Evolutionary conservation across 176 grass and related monocot genomes (phyloP).

Genomic region (Elaeis guineensis): DNA sequence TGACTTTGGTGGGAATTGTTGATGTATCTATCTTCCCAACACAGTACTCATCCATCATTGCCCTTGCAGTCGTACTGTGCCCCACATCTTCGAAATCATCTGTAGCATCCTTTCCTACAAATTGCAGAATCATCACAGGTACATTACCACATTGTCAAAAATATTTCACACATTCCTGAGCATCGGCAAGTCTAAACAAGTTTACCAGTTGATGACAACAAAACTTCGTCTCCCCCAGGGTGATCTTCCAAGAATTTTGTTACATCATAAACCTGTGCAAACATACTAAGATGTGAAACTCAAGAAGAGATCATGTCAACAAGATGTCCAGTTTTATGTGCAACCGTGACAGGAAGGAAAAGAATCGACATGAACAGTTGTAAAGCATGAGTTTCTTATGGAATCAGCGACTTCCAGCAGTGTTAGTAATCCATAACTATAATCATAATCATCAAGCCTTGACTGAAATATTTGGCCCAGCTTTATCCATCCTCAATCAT

Average conservation of each 20-base stretch:
- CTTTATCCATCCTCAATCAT: too few relatives aligned
- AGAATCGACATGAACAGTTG: too few relatives aligned
- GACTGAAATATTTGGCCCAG: too few relatives aligned
- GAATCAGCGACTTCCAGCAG: too few relatives aligned
- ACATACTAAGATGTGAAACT: neutral
- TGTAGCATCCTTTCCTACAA: constrained; percentile 69
- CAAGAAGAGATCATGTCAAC: neutral
- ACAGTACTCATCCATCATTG: constrained; percentile 63
- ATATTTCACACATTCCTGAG: neutral
- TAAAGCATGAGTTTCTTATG: too few relatives aligned
- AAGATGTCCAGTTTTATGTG: too few relatives aligned
- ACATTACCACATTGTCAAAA: neutral
- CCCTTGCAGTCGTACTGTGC: constrained; percentile 65
- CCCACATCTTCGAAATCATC: constrained; percentile 89
- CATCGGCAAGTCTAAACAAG: neutral
- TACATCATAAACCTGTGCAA: constrained; percentile 60
- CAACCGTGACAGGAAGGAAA: too few relatives aligned
- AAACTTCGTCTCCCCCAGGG: constrained; percentile 78
- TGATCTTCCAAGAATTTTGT: constrained; percentile 80
- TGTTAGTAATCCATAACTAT: too few relatives aligned
- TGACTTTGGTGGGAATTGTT: constrained; percentile 45
- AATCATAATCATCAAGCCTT: too few relatives aligned
- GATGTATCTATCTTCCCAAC: constrained; percentile 39
- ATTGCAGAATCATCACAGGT: neutral
- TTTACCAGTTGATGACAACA: constrained; percentile 72